Base-by-base conservation (phyloP, 177 flowering plant genomes). In the Vitis hybrid region DNA sequence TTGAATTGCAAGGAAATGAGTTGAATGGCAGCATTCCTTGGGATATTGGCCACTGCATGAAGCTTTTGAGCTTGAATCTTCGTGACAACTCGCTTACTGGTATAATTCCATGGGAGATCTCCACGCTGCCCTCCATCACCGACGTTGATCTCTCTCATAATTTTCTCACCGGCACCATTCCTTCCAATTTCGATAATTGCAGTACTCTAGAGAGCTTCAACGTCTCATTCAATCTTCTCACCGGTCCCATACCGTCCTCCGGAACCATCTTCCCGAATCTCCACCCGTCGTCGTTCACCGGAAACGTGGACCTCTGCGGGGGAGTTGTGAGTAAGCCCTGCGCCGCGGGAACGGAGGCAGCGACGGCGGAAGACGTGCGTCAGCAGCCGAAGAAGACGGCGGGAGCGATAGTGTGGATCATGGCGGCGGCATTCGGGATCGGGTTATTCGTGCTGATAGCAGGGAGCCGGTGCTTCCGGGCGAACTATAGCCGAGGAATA, bases 231-330 rank as follows among this genome's bases (percentile, higher is more conserved):
- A 96, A 96, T 66, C 67, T 54, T 55, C 89, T 96, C 56, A 83
- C 91, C 24, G 98, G 99, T 1, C 81, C 87, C 2, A 75, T 96
- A 1, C 97, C 97, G 1, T 76, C 86, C 0, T 68, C 91, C 53
- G 93, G 96, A 17, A 24, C 81, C 1, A 75, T 85, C 10, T 89
- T 95, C 68, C 81, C 87, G 2, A 87, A 78, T 57, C 76, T 95
- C 47, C 95, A 91, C 66, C 89, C 93, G 2, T 89, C 98, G 0
- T 90, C 98, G 0, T 96, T 94, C 71, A 9, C 72, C 33, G 95
- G 97, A 3, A 96, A 96, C 70, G 70, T 75, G 18, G 95, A 88
- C 10, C 89, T 96, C n/a, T 96, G 98, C 76, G 98, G 98, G 24
- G 73, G 77, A 1, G 28, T 74, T 1, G 22, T 92, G 2, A 28